Evolutionary conservation across 441 rosid species (phyloP).

Genomic region (Gossypium gossypioides): DNA sequence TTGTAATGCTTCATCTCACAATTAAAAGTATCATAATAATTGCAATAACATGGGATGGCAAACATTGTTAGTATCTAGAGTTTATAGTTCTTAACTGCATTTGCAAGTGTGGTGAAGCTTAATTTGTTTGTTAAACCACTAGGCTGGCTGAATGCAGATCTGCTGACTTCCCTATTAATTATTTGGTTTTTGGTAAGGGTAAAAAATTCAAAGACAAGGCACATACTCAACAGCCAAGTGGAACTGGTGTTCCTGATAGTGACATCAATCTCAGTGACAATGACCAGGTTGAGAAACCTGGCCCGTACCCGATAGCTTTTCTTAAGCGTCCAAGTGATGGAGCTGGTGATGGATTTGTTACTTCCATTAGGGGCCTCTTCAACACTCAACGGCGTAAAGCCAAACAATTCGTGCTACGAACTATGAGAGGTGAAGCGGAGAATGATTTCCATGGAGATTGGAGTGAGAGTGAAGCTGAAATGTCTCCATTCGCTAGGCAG

Average conservation of each 20-base stretch:
- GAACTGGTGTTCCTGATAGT: slow-evolving; percentile 44
- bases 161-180: neutral
- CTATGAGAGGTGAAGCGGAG: slow-evolving; percentile 97
- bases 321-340: slow-evolving; percentile 82
- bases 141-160: neutral
- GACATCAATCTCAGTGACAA: slow-evolving; percentile 78
- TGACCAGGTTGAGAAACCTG: slow-evolving; percentile 62
- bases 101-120: neutral
- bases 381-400: slow-evolving; percentile 92
- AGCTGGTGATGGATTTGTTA: slow-evolving; percentile 99
- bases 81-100: neutral
- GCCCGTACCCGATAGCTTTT: slow-evolving; percentile 61
- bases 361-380: slow-evolving; percentile 85
- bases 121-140: neutral
- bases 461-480: slow-evolving; percentile 90
- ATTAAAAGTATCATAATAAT: neutral
- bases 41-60: neutral
- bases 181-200: slow-evolving; percentile 54
- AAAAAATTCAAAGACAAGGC: slow-evolving; percentile 92
- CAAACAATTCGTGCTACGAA: slow-evolving; percentile 82
- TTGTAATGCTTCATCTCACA: neutral
- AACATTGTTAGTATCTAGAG: neutral
- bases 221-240: slow-evolving; percentile 42
- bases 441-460: slow-evolving; percentile 82
- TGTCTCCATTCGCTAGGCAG: slow-evolving; percentile 83